These are phyloP conservation scores for Globisporangium echinulatum DNA, from an alignment of 352 stramenopile species.

Conservation along the genomic window DNA sequence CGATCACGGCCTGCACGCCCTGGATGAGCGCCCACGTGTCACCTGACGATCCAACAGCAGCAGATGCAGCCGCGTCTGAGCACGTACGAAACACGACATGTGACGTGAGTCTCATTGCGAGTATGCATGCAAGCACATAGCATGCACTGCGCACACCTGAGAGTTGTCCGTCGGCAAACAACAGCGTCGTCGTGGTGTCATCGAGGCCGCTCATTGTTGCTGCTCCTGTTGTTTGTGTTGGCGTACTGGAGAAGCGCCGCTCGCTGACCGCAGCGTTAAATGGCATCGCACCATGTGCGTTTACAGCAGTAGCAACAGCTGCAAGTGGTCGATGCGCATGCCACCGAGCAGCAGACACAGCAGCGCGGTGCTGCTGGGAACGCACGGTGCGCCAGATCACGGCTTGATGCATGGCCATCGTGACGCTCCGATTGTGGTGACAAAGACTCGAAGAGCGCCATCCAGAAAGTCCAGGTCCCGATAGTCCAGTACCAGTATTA, in stretches of 20 bases:
- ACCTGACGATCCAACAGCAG: slow-evolving; percentile 11
- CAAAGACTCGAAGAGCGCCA: no score
- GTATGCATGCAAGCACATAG: not conserved
- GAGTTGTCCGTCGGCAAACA: slow-evolving; percentile 24
- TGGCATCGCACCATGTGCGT: not conserved
- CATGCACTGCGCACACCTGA: slow-evolving; percentile 16
- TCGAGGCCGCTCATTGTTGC: slow-evolving; percentile 9
- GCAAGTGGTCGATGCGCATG: no score
- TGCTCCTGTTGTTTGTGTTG: not conserved
- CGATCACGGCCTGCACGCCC: slow-evolving; percentile 47
- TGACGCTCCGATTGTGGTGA: no score
- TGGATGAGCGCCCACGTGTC: slow-evolving; percentile 49
- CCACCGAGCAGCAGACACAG: no score
- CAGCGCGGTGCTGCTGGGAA: no score
- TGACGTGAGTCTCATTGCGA: not conserved
- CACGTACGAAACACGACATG: not conserved
- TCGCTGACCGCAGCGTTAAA: slow-evolving; percentile 3
- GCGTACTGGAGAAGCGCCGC: slow-evolving; percentile 21
- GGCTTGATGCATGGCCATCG: no score
- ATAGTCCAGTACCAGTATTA: no score
- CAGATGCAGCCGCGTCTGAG: slow-evolving; percentile 24
- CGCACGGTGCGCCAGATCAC: no score
- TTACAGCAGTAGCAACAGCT: no score
- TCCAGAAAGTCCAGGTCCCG: no score
- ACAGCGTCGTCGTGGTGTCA: slow-evolving; percentile 18